Conservation (phyloP, 345 rosid species). For the Salix suchowensis region DNA sequence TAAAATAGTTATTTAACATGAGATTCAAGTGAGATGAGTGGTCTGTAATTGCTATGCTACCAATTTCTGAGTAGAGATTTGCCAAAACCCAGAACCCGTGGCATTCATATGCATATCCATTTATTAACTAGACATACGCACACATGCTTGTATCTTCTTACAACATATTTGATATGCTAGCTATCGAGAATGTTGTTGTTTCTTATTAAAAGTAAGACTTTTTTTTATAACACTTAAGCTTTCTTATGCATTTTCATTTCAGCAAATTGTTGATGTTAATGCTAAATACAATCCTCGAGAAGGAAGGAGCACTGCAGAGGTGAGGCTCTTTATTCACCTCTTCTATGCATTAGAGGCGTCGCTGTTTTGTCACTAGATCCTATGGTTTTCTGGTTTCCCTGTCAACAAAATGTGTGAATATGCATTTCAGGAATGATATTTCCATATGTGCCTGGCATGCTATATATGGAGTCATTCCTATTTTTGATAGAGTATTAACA, state of each 20-base stretch:
- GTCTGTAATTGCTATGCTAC: no score
- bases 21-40: no score
- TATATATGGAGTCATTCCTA: not conserved
- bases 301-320: conserved; percentile 80
- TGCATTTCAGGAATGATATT: not conserved
- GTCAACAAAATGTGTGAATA: no score
- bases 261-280: conserved; percentile 65
- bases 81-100: no score
- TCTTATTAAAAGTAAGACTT: not conserved
- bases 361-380: not conserved
- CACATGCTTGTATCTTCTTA: no score
- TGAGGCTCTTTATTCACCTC: conserved; percentile 10
- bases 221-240: not conserved
- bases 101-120: no score
- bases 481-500: not conserved
- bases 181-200: no score
- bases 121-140: no score
- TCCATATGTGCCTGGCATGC: not conserved
- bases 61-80: no score
- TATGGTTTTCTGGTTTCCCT: not conserved
- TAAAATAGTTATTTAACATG: no score
- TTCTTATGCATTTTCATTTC: conserved; percentile 16
- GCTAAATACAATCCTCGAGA: conserved; percentile 64
- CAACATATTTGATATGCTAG: no score
- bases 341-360: not conserved